These are phyloP conservation scores for Penicillium fuscoglaucum DNA, from an alignment of 2,329 filamentous ascomycete genomes.

Conservation along the genomic window DNA sequence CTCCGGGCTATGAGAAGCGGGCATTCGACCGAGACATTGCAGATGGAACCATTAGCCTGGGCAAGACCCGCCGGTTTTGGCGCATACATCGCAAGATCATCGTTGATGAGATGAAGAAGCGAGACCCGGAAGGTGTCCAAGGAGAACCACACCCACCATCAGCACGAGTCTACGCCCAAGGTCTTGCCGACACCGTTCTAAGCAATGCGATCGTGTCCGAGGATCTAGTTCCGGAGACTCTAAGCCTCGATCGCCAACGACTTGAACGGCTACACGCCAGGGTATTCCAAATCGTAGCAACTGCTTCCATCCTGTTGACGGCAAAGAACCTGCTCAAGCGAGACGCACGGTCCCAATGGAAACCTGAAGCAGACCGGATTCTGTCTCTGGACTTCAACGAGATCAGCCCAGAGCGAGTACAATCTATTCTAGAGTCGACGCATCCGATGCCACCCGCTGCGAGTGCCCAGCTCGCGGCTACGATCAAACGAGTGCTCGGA, in stretches of 20 bases:
- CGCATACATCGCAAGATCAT: conserved; percentile 40
- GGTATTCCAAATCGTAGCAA: conserved; percentile 59
- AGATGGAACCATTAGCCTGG: conserved; percentile 52
- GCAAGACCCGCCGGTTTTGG: conserved; percentile 59
- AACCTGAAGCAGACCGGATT: conserved; percentile 60
- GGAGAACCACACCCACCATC: conserved; percentile 37
- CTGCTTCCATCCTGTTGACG: conserved; percentile 62
- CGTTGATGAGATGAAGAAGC: conserved; percentile 54
- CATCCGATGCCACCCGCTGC: conserved; percentile 51
- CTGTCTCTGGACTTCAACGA: conserved; percentile 52
- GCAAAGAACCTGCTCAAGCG: conserved; percentile 67
- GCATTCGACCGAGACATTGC: conserved; percentile 58
- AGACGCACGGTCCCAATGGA: conserved; percentile 65
- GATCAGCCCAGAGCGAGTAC: conserved; percentile 43
- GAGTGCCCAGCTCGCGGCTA: conserved; percentile 47
- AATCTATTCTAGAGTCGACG: conserved; percentile 50
- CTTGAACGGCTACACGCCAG: conserved; percentile 55
- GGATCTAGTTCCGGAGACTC: conserved; percentile 60
- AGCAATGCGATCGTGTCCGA: conserved; percentile 54
- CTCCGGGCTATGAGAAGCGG: conserved; percentile 61
- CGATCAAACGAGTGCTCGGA: conserved; percentile 54
- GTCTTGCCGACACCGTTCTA: conserved; percentile 59
- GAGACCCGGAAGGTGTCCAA: conserved; percentile 42
- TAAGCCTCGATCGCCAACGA: conserved; percentile 57
- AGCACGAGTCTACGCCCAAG: conserved; percentile 57